phyloP scores from a whole-genome alignment of 2,329 filamentous ascomycete species.

The Aureobasidium sp. region DNA sequence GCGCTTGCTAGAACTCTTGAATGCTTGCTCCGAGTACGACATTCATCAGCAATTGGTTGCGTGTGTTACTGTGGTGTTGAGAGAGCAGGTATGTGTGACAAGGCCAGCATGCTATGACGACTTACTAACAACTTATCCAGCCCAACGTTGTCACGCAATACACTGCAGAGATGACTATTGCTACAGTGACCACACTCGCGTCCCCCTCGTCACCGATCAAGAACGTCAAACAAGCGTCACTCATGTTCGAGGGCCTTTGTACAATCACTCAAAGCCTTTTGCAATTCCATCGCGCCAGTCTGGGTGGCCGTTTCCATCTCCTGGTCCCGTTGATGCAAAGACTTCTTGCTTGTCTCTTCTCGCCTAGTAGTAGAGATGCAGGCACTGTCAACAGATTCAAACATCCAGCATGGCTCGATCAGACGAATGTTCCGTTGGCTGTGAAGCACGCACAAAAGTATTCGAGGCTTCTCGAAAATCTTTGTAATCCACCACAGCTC shows the following conservation, averaged over 20 bases:
- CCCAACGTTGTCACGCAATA: constrained; percentile 38
- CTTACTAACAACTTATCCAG: constrained; percentile 19
- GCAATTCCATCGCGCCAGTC: constrained; percentile 49
- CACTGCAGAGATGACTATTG: constrained; percentile 36
- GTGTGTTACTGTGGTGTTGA: constrained; percentile 14
- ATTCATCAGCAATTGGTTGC: constrained; percentile 10
- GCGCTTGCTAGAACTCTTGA: not conserved
- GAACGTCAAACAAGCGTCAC: constrained; percentile 25
- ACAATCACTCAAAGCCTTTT: constrained; percentile 46
- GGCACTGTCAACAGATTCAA: constrained; percentile 20
- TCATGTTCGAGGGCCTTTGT: constrained; percentile 49
- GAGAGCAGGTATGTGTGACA: constrained; percentile 17
- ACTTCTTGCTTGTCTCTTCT: constrained; percentile 51
- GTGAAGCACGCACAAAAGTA: constrained; percentile 43
- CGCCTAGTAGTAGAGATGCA: constrained; percentile 28
- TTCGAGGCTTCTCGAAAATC: constrained; percentile 50
- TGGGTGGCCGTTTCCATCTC: constrained; percentile 55
- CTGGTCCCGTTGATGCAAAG: constrained; percentile 48
- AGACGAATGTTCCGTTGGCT: constrained; percentile 24
- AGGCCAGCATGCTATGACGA: not conserved
- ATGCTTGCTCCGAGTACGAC: not conserved
- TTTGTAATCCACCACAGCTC: constrained; percentile 55
- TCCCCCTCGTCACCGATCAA: constrained; percentile 28
- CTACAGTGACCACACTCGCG: constrained; percentile 29
- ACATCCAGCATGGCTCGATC: constrained; percentile 29